Evolutionary conservation across 2,329 filamentous ascomycete genomes (phyloP), one percentile per base, ranked within the genome.

Genomic region (Bimuria novae-zelandiae): DNA sequence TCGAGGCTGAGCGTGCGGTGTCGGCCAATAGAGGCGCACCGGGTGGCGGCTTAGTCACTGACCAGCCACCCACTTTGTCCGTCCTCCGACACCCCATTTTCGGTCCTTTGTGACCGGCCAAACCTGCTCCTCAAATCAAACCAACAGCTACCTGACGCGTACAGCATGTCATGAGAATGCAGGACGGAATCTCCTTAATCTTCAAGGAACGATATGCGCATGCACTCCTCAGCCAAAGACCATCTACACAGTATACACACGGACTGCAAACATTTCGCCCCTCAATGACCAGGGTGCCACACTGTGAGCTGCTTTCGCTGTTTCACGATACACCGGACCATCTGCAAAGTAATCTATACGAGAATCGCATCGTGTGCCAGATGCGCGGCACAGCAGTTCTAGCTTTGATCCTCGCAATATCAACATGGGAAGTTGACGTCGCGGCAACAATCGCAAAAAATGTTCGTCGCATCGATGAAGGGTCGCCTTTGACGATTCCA

Each of bases 301-400:
- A 16, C 25, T 42, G 36, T n/a, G 23, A 54, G 32, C 12, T 47
- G 32, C 39, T 14, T 44, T 37, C 25, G 25, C 23, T 25, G 50
- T 52, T 52, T 52, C 50, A 48, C 25, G 5, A 22, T 27, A n/a
- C 4, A 43, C 37, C 45, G 37, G 19, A 40, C 33, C 17, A 29
- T 29, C 33, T 47, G 32, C 44, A 47, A 37, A 25, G 33, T 47
- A 27, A 39, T 47, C 44, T 39, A 21, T 37, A 39, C 22, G 23
- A 47, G 33, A 27, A n/a, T n/a, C n/a, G 30, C 32, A 17, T 29
- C 16, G 44, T 30, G 44, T 47, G 22, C 33, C 33, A 47, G 32
- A 47, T 8, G 7, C n/a, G 30, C 44, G 33, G 33, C 44, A 36
- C 16, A 21, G n/a, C n/a, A n/a, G n/a, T n/a, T n/a, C n/a, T n/a